A percentile compares a stretch with the other conserved stretches of the same genome.
Conservation (phyloP, 1,284 basidiomycete genomes). For the Anthracocystis setariae region DNA sequence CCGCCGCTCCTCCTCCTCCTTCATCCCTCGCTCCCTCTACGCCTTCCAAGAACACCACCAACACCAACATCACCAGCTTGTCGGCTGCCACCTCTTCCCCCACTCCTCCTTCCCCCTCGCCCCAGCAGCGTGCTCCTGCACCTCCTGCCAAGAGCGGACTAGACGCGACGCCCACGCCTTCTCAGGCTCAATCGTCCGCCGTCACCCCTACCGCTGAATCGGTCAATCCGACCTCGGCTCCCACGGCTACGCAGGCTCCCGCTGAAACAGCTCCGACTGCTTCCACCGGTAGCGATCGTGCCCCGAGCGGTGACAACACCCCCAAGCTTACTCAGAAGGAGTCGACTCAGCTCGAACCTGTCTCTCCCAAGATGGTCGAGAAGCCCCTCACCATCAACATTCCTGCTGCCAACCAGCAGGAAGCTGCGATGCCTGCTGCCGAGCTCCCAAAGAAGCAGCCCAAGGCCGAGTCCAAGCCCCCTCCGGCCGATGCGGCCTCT, state of each 20-base stretch:
- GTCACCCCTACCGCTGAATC: conserved; percentile 23
- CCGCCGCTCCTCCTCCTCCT: conserved; percentile 17
- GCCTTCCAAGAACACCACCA: conserved; percentile 33
- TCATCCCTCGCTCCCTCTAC: conserved; percentile 25
- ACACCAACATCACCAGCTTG: conserved; percentile 4
- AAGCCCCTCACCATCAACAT: conserved; percentile 47
- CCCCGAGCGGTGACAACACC: conserved; percentile 16
- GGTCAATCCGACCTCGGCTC: conserved; percentile 12
- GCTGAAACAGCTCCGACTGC: neutral
- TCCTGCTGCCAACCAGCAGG: conserved; percentile 26
- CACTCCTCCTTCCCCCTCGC: conserved; percentile 10
- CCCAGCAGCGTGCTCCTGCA: conserved; percentile 19
- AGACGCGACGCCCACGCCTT: conserved; percentile 13
- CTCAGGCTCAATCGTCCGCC: conserved; percentile 14
- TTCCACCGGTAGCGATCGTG: conserved; percentile 3
- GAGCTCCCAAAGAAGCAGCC: conserved; percentile 50
- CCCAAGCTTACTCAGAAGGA: neutral
- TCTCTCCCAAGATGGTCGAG: conserved; percentile 19
- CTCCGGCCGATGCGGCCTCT: conserved; percentile 11
- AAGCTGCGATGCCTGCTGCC: conserved; percentile 8
- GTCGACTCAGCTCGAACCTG: conserved; percentile 4
- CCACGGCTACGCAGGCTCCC: neutral
- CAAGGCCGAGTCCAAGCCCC: conserved; percentile 22
- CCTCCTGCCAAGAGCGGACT: conserved; percentile 28
- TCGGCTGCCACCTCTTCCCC: conserved; percentile 11